Evolutionary conservation across 208 protist genomes (phyloP), one percentile per base, ranked within the genome.

Genomic region (Acanthamoeba rhysodes): DNA sequence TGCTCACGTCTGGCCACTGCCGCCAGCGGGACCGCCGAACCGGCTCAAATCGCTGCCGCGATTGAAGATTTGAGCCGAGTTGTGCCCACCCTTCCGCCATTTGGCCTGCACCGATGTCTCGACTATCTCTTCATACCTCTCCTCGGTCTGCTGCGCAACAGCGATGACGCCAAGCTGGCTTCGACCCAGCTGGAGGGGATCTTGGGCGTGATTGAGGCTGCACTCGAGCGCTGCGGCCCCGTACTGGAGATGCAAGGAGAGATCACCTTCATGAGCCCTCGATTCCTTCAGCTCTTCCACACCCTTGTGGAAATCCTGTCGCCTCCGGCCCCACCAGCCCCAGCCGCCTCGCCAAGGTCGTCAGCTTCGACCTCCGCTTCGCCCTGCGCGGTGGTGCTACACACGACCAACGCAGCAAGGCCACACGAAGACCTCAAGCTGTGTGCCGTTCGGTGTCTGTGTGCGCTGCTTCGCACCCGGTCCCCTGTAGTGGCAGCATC

Each of bases 341-440:
- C 24, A 34, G 9, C 50, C 20, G 29, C n/a, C 55, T 62, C 50
- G 5, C 18, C 50, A 1, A 66, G 24, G 32, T 53, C 24, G 20
- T 29, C 82, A 24, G 18, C 84, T 37, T n/a, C 32, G 8, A 57
- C 29, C 12, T 48, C 34, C 24, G 34, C 20, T 22, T 55, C 55
- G 16, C 45, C 9, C 10, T 5, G 34, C 29, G 24, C 37, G 0
- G 45, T 32, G 24, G 78, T 62, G 78, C n/a, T 72, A 2, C 16
- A n/a, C 59, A 55, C 3, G 24, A 16, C 20, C 85, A 32, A 92
- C 2, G 27, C 37, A 32, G 50, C 34, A 24, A n/a, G 55, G 8
- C 59, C 85, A 45, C 85, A 92, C 45, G 55, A 92, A 74, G 48
- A 64, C 85, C 85, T 92, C n/a, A 68, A 45, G 85, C 85, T 92